phyloP scores from a whole-genome alignment of 2,329 filamentous ascomycete species.

The Alternaria gansuensis region DNA sequence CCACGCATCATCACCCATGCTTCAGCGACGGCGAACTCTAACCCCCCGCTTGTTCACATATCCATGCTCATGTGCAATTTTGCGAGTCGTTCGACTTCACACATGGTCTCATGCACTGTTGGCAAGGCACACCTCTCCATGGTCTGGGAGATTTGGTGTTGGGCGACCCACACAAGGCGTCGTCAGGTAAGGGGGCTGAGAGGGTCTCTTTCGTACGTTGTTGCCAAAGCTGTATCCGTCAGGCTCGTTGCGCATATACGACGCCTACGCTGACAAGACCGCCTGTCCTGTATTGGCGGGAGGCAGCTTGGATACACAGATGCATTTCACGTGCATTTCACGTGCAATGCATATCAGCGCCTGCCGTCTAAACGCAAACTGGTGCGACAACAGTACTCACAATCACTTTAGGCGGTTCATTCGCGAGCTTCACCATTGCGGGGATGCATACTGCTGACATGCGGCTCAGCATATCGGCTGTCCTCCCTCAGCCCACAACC shows the following conservation, averaged over 20 bases:
- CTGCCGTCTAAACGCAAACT: slow-evolving; percentile 9
- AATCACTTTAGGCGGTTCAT: slow-evolving; percentile 1
- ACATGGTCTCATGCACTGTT: slow-evolving; percentile 7
- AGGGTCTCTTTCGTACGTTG: slow-evolving; percentile 30
- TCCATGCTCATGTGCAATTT: slow-evolving; percentile 12
- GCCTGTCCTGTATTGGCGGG: slow-evolving; percentile 5
- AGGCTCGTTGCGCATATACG: slow-evolving; percentile 24
- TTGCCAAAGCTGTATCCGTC: slow-evolving; percentile 38
- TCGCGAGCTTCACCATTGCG: slow-evolving; percentile 1
- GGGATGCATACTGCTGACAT: slow-evolving; percentile 7
- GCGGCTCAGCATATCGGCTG: background rate
- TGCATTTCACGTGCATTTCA: slow-evolving; percentile 31
- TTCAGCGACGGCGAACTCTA: slow-evolving; percentile 12
- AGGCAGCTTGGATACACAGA: slow-evolving; percentile 13
- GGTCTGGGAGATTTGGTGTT: slow-evolving; percentile 17
- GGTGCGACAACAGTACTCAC: background rate
- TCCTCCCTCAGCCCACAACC: background rate
- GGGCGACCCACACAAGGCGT: slow-evolving; percentile 28
- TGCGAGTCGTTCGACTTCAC: slow-evolving; percentile 4
- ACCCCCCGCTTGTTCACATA: slow-evolving; percentile 19
- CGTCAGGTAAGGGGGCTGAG: slow-evolving; percentile 47
- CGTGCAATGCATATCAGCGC: slow-evolving; percentile 35
- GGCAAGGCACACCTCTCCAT: slow-evolving; percentile 18
- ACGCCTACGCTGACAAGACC: slow-evolving; percentile 18
- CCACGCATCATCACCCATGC: slow-evolving; percentile 13